Evolutionary conservation across 805 yeast genomes (phyloP).

Genomic region (Yamadazyma tumulicola): DNA sequence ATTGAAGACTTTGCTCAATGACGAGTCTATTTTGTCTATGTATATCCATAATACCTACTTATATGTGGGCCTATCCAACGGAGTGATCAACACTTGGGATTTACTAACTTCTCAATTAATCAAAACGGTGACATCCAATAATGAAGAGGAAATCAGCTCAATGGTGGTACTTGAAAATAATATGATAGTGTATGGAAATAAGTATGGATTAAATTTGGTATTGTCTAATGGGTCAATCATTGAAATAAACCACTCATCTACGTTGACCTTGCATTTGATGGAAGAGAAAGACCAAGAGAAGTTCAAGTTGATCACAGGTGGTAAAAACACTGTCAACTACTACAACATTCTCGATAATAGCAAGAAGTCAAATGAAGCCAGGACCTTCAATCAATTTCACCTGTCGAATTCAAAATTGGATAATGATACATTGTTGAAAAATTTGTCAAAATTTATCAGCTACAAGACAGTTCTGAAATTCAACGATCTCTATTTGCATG

Average conservation of each 20-base stretch:
- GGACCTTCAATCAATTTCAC: neutral
- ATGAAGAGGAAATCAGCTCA: constrained; percentile 10
- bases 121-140: constrained; percentile 26
- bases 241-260: constrained; percentile 6
- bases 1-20: constrained; percentile 50
- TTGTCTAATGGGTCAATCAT: constrained; percentile 33
- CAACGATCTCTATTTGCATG: constrained; percentile 66
- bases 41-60: constrained; percentile 61
- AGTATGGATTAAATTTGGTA: constrained; percentile 27
- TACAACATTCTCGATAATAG: constrained; percentile 15
- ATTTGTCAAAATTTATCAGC: constrained; percentile 59
- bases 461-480: constrained; percentile 76
- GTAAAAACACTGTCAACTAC: constrained; percentile 7
- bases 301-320: constrained; percentile 9
- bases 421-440: constrained; percentile 44
- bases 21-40: constrained; percentile 70
- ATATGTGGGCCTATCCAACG: constrained; percentile 78
- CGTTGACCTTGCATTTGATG: constrained; percentile 7
- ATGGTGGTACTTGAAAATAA: constrained; percentile 7
- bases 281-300: constrained; percentile 1
- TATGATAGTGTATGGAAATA: constrained; percentile 13
- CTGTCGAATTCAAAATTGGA: constrained; percentile 2
- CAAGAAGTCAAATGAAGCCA: neutral
- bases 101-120: constrained; percentile 73
- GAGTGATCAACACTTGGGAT: constrained; percentile 82